Base-by-base conservation (phyloP, 495 filamentous ascomycete genomes). In the Barbatosphaeria neglecta region DNA sequence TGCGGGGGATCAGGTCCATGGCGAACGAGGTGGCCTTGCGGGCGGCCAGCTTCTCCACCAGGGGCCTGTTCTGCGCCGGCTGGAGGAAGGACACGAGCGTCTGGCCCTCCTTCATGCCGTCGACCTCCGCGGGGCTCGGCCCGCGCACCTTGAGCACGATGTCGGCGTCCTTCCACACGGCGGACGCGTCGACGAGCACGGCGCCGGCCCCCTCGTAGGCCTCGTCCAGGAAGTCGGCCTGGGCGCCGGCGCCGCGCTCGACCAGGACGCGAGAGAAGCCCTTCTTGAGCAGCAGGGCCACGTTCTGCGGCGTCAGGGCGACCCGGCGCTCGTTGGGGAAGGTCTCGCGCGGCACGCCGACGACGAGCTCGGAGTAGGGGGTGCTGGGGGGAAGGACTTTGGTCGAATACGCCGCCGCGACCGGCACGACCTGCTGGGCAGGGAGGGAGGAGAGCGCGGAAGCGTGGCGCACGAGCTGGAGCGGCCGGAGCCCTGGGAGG, bases 1-100 rank as follows among this genome's bases (percentile, higher is more conserved):
- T 88, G 24, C 86, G 77, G 0, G 84, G 86, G 44, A 90, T 81
- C 73, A 85, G 78, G 56, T 90, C 86, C 84, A 90, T 90, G 24
- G 86, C 86, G 55, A 90, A 88, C 3, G 74, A 59, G 7, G 80
- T 86, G 2, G 77, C 75, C 27, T 80, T 80, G 9, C 74, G 72
- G 31, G 70, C 66, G 28, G 82, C 78, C 24, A 87, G 71, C 40
- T 70, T 76, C 44, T 85, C 73, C n/a, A 88, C 82, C 27, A 86
- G 58, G 17, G 70, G 60, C 53, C 72, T 78, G 55, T 87, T 87
- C 66, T 87, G 83, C 31, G 75, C 70, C 1, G 84, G 83, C 58
- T 87, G 84, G 24, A 88, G 62, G 60, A 88, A 83, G 31, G 82
- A 86, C 47, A 88, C 81, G 43, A 88, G 58, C 5, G 82, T 86